A percentile compares a stretch with the other conserved stretches of the same genome.
These are phyloP conservation scores for Verticillium zaregamsianum DNA, from an alignment of 2,329 filamentous ascomycete genomes.

Conservation along the genomic window DNA sequence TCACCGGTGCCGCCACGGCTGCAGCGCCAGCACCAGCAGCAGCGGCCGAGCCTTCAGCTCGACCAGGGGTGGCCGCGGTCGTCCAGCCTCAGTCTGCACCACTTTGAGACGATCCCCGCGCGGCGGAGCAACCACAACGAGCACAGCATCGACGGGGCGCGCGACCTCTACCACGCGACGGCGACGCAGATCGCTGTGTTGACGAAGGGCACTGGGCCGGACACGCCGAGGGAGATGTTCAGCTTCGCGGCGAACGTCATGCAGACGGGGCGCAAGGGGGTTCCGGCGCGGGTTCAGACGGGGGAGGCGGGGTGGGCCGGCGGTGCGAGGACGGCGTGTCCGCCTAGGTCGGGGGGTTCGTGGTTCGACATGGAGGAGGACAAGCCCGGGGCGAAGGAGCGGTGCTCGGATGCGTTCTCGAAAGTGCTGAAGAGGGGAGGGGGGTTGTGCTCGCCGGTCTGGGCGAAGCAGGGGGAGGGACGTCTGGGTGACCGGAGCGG, in stretches of 20 bases:
- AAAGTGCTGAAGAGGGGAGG: conserved; percentile 9
- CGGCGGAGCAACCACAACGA: conserved; percentile 13
- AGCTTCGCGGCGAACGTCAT: conserved; percentile 11
- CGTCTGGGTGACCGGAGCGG: background rate
- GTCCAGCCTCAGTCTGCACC: conserved; percentile 7
- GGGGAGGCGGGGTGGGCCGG: background rate
- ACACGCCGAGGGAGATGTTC: conserved; percentile 2
- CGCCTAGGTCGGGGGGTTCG: background rate
- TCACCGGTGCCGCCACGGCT: conserved; percentile 10
- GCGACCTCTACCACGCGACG: conserved; percentile 20
- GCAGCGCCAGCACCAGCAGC: conserved; percentile 8
- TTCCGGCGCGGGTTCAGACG: conserved; percentile 9
- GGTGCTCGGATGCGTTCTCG: conserved; percentile 10
- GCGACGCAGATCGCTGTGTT: conserved; percentile 16
- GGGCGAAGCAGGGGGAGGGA: background rate
- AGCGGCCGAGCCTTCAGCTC: background rate
- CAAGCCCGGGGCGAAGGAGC: conserved; percentile 3
- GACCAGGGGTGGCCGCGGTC: too few relatives aligned
- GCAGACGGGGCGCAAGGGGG: conserved; percentile 9
- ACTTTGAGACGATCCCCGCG: conserved; percentile 13
- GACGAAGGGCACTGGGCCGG: background rate
- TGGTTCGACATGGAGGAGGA: background rate
- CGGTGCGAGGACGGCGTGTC: background rate
- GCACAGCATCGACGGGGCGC: conserved; percentile 10
- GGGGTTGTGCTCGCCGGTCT: background rate